These are phyloP conservation scores for Zasmidium citrigriseum DNA, from an alignment of 2,329 filamentous ascomycete genomes.

Conservation along the genomic window DNA sequence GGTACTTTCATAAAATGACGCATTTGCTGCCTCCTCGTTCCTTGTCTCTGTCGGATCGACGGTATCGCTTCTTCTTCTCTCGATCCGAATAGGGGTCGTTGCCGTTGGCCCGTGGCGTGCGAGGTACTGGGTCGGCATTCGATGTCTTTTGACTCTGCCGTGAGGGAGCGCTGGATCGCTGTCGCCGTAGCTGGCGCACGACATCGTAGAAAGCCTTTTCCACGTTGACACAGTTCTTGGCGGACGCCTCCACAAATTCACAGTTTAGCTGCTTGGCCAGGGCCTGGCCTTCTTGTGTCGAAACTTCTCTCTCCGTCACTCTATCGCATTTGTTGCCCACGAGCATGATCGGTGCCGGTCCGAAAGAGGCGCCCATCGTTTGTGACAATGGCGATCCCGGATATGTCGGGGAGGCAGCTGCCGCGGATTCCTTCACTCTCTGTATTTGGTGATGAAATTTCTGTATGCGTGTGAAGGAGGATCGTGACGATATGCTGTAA, in stretches of 20 bases:
- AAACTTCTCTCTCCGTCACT: constrained; percentile 93
- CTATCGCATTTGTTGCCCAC: constrained; percentile 98
- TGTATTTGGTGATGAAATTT: constrained; percentile 97
- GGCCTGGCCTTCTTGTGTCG: constrained; percentile 91
- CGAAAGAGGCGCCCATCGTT: constrained; percentile 56
- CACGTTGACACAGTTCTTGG: constrained; percentile 97
- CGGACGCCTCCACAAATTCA: constrained; percentile 95
- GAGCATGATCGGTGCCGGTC: constrained; percentile 90
- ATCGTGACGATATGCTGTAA: constrained; percentile 96
- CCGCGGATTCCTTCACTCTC: constrained; percentile 87
- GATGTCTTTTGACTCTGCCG: constrained; percentile 18
- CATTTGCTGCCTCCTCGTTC: constrained; percentile 28
- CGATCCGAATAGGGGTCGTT: constrained; percentile 19
- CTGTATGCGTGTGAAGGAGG: constrained; percentile 92
- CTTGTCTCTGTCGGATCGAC: constrained; percentile 21
- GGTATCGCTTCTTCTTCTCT: constrained; percentile 27
- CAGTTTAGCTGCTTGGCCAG: constrained; percentile 89
- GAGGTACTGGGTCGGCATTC: constrained; percentile 14
- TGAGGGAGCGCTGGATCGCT: constrained; percentile 53
- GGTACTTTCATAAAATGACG: constrained; percentile 28
- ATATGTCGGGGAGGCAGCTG: constrained; percentile 72
- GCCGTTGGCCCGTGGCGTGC: constrained; percentile 18
- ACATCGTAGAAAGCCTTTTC: constrained; percentile 99
- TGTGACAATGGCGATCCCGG: constrained; percentile 70
- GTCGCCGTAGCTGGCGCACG: constrained; percentile 82